A percentile compares a stretch with the other conserved stretches of the same genome.
phyloP scores from a whole-genome alignment of 2,329 filamentous ascomycete genomes.

The Phaeosphaeria sp. region DNA sequence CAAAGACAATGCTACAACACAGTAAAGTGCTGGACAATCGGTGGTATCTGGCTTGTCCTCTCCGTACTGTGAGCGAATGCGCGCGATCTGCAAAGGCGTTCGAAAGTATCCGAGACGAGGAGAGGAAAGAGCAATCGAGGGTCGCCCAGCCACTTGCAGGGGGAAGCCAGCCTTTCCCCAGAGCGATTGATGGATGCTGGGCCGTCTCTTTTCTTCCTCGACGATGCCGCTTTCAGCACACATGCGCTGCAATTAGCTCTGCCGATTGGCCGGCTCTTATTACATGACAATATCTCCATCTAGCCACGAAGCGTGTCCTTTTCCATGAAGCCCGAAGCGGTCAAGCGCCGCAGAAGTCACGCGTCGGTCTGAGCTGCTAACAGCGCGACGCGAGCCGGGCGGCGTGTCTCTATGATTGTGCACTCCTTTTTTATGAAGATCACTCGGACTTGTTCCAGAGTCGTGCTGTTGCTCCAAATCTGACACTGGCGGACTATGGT shows the following conservation, averaged over 20 bases:
- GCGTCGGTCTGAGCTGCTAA: background rate
- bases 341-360: background rate
- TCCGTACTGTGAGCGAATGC: background rate
- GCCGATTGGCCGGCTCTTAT: conserved; percentile 19
- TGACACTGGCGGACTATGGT: background rate
- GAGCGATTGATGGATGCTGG: background rate
- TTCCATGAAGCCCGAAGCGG: background rate
- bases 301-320: conserved; percentile 8
- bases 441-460: background rate
- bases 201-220: background rate
- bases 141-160: background rate
- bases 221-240: background rate
- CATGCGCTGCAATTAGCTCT: background rate
- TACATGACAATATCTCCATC: conserved; percentile 8
- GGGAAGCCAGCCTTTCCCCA: conserved; percentile 3
- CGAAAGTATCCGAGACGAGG: background rate
- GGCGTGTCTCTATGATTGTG: background rate
- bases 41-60: conserved; percentile 5
- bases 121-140: conserved; percentile 4
- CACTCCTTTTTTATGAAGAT: background rate
- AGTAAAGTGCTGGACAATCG: conserved; percentile 10
- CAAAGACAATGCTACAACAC: conserved; percentile 10
- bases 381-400: background rate
- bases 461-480: background rate
- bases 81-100: conserved; percentile 1